phyloP scores from a whole-genome alignment of 2,329 filamentous ascomycete genomes.

The Penicillium brasilianum region DNA sequence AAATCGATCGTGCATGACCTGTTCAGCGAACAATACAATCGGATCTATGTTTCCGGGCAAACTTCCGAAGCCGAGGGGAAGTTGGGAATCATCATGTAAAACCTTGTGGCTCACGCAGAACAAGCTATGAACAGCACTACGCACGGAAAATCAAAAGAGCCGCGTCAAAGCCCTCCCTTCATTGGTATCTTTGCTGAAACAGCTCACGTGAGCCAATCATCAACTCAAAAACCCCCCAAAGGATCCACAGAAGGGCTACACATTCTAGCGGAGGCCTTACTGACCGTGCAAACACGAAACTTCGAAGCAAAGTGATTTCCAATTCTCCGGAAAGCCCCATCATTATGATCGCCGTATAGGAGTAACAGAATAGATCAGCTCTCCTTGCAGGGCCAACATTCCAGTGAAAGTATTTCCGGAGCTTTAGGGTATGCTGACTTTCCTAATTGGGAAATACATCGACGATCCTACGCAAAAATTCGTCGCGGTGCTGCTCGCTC shows the following conservation, averaged over 20 bases:
- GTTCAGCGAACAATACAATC: background rate
- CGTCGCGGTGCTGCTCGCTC: background rate
- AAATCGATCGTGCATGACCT: background rate
- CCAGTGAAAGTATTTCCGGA: conserved; percentile 23
- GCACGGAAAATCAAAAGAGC: background rate
- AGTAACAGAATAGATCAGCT: background rate
- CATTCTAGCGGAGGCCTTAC: background rate
- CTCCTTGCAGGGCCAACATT: conserved; percentile 27
- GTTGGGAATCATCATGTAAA: conserved; percentile 3
- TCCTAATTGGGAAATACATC: conserved; percentile 13
- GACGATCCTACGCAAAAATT: conserved; percentile 15
- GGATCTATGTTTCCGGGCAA: background rate
- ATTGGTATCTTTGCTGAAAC: conserved; percentile 9
- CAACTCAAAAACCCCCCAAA: background rate
- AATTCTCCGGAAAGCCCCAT: background rate
- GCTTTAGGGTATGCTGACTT: conserved; percentile 27
- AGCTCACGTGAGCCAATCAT: background rate
- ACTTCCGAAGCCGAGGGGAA: conserved; percentile 1
- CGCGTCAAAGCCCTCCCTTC: conserved; percentile 6
- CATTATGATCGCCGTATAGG: conserved; percentile 7
- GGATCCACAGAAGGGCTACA: background rate
- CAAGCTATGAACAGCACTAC: background rate
- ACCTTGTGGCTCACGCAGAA: background rate
- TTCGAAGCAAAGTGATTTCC: conserved; percentile 2
- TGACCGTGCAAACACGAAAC: background rate